A percentile compares a stretch with the other conserved stretches of the same genome.
These are phyloP conservation scores for Coemansia sp. DNA, from an alignment of 192 early-diverging fungal species.

Conservation along the genomic window DNA sequence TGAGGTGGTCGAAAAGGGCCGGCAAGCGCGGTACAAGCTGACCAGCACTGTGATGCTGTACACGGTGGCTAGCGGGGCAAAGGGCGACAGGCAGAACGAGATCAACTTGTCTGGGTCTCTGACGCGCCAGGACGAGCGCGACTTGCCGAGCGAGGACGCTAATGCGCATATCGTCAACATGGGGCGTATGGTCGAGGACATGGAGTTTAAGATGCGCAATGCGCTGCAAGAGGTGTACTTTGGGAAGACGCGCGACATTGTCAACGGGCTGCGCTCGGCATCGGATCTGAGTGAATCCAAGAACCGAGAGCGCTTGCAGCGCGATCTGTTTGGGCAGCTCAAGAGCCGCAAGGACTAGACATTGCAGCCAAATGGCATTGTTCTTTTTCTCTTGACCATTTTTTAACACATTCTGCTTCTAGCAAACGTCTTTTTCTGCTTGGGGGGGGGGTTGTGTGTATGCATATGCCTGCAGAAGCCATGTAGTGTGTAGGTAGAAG, in stretches of 20 bases:
- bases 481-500: background rate
- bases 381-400: background rate
- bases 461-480: background rate
- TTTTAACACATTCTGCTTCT: background rate
- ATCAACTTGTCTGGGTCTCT: constrained; percentile 89
- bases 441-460: background rate
- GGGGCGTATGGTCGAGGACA: constrained; percentile 95
- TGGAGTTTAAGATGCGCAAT: constrained; percentile 97
- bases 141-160: constrained; percentile 70
- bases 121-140: constrained; percentile 90
- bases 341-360: constrained; percentile 50
- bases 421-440: background rate
- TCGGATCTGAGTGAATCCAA: constrained; percentile 71
- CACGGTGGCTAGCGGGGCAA: constrained; percentile 66
- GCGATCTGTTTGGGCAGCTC: constrained; percentile 73
- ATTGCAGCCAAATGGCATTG: background rate
- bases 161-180: constrained; percentile 88
- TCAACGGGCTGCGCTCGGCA: constrained; percentile 85
- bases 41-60: constrained; percentile 97
- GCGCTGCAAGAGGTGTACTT: constrained; percentile 94
- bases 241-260: constrained; percentile 95
- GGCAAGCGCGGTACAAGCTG: constrained; percentile 89
- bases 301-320: constrained; percentile 76
- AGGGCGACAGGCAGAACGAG: constrained; percentile 52
- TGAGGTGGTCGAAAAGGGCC: constrained; percentile 81